A percentile compares a stretch with the other conserved stretches of the same genome.
phyloP scores from a whole-genome alignment of 2,329 filamentous ascomycete species.

The Aciculosporium take region DNA sequence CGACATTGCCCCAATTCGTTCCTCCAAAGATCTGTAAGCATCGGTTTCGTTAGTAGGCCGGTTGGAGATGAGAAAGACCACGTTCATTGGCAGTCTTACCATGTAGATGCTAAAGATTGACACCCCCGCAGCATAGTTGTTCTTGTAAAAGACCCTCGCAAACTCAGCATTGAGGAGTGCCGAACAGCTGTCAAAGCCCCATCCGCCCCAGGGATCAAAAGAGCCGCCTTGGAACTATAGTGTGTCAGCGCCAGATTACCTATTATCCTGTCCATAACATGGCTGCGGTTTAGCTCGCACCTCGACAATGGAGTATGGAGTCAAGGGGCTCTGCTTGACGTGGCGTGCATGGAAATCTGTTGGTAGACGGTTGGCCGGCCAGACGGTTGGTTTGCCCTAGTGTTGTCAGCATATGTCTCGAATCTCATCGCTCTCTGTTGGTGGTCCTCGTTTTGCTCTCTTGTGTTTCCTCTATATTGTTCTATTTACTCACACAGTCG shows the following conservation, averaged over 20 bases:
- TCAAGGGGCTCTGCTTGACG: slow-evolving; percentile 44
- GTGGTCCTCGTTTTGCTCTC: not conserved
- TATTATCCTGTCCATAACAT: not conserved
- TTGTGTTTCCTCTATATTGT: not conserved
- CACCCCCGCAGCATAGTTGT: slow-evolving; percentile 50
- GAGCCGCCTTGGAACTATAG: slow-evolving; percentile 52
- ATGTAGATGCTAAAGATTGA: slow-evolving; percentile 64
- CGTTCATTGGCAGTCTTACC: slow-evolving; percentile 25
- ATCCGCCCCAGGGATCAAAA: slow-evolving; percentile 63
- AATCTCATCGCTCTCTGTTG: not conserved
- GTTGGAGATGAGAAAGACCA: not conserved
- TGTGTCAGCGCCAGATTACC: not conserved
- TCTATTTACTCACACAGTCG: slow-evolving; percentile 20
- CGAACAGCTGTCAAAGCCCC: slow-evolving; percentile 53
- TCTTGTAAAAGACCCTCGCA: slow-evolving; percentile 68
- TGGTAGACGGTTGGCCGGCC: slow-evolving; percentile 44
- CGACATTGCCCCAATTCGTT: slow-evolving; percentile 73
- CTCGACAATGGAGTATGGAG: slow-evolving; percentile 52
- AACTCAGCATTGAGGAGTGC: slow-evolving; percentile 58
- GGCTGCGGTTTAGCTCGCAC: slow-evolving; percentile 6
- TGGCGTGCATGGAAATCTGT: slow-evolving; percentile 28
- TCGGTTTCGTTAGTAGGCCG: not conserved
- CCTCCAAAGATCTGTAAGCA: slow-evolving; percentile 48
- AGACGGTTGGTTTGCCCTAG: slow-evolving; percentile 30
- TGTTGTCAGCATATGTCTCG: not conserved